These are phyloP conservation scores for Cercospora janseana DNA, from an alignment of 2,329 filamentous ascomycete genomes.

Conservation along the genomic window DNA sequence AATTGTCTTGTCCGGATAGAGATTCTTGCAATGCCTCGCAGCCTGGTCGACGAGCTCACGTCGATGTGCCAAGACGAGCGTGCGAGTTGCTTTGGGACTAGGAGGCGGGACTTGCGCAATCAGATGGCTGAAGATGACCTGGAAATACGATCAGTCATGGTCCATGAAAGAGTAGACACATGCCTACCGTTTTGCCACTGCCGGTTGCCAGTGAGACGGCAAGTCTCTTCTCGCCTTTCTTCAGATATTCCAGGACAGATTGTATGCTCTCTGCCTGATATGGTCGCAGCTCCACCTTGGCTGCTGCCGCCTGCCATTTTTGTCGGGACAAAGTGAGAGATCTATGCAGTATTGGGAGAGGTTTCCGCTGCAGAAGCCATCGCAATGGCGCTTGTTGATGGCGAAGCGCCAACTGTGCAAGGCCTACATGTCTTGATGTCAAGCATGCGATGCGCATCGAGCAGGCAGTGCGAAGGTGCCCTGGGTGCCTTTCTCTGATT, in stretches of 20 bases:
- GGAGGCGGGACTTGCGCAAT: constrained; percentile 70
- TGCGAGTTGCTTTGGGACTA: constrained; percentile 63
- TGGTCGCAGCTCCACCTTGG: constrained; percentile 57
- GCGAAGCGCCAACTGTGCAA: background rate
- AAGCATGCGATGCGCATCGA: constrained; percentile 3
- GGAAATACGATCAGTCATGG: background rate
- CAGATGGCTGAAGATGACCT: constrained; percentile 95
- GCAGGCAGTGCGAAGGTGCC: too few relatives aligned
- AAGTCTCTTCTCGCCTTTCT: constrained; percentile 69
- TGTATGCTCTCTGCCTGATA: constrained; percentile 90
- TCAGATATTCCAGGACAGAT: constrained; percentile 67
- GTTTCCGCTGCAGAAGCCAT: background rate
- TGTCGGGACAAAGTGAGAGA: constrained; percentile 2
- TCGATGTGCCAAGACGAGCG: constrained; percentile 87
- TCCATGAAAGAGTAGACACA: constrained; percentile 45
- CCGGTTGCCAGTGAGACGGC: constrained; percentile 85
- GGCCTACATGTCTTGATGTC: background rate
- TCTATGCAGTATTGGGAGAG: constrained; percentile 1
- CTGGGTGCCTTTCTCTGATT: too few relatives aligned
- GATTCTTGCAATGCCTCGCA: constrained; percentile 73
- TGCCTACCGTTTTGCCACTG: constrained; percentile 68
- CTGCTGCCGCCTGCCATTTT: background rate
- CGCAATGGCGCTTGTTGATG: too few relatives aligned
- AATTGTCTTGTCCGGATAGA: constrained; percentile 76
- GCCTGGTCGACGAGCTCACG: constrained; percentile 94